phyloP scores from a whole-genome alignment of 1,139 yeast species.

The Candida neerlandica region DNA sequence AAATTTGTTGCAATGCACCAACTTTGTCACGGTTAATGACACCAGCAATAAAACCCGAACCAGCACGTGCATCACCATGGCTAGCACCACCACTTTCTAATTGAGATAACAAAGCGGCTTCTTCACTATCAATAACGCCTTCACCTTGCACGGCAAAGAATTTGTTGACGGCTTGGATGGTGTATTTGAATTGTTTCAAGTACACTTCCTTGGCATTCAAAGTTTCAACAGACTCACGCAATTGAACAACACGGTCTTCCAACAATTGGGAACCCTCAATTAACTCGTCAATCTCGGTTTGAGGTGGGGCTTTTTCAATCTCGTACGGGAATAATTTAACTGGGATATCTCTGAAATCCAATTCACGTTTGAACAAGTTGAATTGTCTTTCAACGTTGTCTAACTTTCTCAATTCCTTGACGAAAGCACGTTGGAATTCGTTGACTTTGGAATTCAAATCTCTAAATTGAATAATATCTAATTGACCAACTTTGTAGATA shows the following conservation, averaged over 20 bases:
- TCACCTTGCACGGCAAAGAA: conserved; percentile 51
- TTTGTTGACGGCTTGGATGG: conserved; percentile 63
- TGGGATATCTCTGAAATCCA: conserved; percentile 51
- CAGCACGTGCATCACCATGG: conserved; percentile 17
- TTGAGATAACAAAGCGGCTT: conserved; percentile 26
- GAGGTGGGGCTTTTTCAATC: conserved; percentile 40
- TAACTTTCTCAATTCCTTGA: conserved; percentile 64
- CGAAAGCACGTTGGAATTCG: conserved; percentile 74
- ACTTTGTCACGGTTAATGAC: conserved; percentile 76
- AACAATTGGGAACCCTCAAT: conserved; percentile 62
- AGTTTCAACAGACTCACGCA: conserved; percentile 38
- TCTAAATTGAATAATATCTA: conserved; percentile 67
- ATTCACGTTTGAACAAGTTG: conserved; percentile 50
- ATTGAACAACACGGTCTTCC: conserved; percentile 46
- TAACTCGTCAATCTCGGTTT: conserved; percentile 75
- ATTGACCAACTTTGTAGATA: conserved; percentile 62
- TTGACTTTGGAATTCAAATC: conserved; percentile 69
- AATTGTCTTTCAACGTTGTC: conserved; percentile 72
- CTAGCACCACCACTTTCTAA: conserved; percentile 28
- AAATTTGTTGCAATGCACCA: conserved; percentile 73
- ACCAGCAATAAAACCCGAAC: conserved; percentile 69
- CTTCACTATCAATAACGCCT: conserved; percentile 21
- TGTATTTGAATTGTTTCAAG: conserved; percentile 38
- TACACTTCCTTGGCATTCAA: conserved; percentile 39
- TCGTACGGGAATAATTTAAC: conserved; percentile 49